A percentile compares a stretch with the other conserved stretches of the same genome.
phyloP scores from a whole-genome alignment of 1,284 basidiomycete species.

The Heterobasidion parviporum region DNA sequence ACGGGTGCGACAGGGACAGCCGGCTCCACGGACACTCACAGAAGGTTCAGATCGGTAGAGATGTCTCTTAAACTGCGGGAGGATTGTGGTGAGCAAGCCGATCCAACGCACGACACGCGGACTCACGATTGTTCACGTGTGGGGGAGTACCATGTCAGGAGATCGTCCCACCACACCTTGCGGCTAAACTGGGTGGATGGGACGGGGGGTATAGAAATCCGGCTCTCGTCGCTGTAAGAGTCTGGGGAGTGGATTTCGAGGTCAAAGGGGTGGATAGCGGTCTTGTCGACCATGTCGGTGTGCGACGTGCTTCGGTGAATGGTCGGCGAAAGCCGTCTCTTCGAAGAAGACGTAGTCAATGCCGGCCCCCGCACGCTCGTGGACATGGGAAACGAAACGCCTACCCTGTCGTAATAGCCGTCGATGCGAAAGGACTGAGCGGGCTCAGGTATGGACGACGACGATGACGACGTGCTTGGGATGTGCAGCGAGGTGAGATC shows the following conservation, averaged over 20 bases:
- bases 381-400: neutral
- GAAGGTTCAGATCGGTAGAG: conserved; percentile 39
- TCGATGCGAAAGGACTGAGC: neutral
- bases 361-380: neutral
- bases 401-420: conserved; percentile 10
- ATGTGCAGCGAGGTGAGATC: neutral
- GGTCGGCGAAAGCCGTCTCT: conserved; percentile 13
- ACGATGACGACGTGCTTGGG: neutral
- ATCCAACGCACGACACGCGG: neutral
- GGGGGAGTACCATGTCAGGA: conserved; percentile 40
- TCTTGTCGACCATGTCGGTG: conserved; percentile 10
- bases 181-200: conserved; percentile 36
- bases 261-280: conserved; percentile 14
- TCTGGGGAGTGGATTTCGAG: conserved; percentile 11
- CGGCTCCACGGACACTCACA: conserved; percentile 32
- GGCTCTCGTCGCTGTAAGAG: conserved; percentile 5
- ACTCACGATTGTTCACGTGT: conserved; percentile 37
- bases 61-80: conserved; percentile 40
- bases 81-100: conserved; percentile 5
- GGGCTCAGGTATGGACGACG: neutral
- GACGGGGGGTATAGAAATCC: conserved; percentile 19
- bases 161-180: conserved; percentile 56
- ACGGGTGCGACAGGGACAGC: neutral
- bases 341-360: conserved; percentile 5
- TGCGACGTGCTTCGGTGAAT: conserved; percentile 13